phyloP scores from a whole-genome alignment of 1,284 basidiomycete species.

The Gomphus bonarii region DNA sequence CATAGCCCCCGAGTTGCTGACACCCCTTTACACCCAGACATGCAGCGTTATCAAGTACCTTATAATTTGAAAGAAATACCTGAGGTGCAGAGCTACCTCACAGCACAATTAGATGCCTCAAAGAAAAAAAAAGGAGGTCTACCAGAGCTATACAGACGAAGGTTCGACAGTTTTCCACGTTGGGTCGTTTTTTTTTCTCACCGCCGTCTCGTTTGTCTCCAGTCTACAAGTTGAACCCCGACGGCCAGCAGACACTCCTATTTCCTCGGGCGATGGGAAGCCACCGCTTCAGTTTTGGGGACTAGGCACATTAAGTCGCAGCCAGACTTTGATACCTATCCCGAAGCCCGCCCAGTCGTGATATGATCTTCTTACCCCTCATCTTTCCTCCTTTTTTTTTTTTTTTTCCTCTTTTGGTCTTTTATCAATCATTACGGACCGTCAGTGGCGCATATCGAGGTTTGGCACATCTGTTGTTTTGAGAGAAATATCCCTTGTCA shows the following conservation, averaged over 20 bases:
- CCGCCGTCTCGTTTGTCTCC: conserved; percentile 10
- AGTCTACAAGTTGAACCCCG: conserved; percentile 74
- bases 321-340: neutral
- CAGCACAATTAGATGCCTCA: conserved; percentile 59
- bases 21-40: conserved; percentile 39
- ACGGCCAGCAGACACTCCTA: conserved; percentile 56
- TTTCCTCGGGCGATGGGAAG: conserved; percentile 6
- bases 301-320: conserved; percentile 6
- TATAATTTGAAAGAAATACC: conserved; percentile 77
- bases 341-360: neutral
- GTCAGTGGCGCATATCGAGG: neutral
- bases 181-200: conserved; percentile 3
- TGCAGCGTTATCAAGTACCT: conserved; percentile 87
- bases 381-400: neutral
- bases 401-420: neutral
- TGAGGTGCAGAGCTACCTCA: conserved; percentile 75
- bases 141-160: conserved; percentile 73
- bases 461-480: neutral
- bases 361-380: neutral
- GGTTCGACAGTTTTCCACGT: conserved; percentile 31
- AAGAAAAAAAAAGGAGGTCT: conserved; percentile 59
- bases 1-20: neutral
- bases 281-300: conserved; percentile 9
- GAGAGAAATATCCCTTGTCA: neutral
- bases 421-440: neutral